A percentile compares a stretch with the other conserved stretches of the same genome.
These are phyloP conservation scores for Tulasnella sp. DNA, from an alignment of 768 basidiomycete species.

Conservation along the genomic window DNA sequence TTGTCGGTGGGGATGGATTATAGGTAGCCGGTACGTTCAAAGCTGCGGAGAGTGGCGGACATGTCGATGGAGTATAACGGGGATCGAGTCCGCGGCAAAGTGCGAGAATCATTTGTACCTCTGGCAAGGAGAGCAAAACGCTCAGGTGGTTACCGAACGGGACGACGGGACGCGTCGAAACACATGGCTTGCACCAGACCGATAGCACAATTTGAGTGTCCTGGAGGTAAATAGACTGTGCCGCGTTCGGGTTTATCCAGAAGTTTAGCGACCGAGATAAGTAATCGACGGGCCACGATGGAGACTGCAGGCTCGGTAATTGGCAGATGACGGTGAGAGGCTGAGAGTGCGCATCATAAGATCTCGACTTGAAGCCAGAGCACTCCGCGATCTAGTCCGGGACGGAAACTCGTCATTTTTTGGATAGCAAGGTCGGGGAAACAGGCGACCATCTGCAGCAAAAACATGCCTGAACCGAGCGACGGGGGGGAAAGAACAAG, in stretches of 20 bases:
- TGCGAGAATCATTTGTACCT: neutral
- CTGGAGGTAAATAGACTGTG: neutral
- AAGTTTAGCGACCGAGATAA: neutral
- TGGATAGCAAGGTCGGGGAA: neutral
- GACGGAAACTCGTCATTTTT: neutral
- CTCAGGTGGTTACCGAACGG: neutral
- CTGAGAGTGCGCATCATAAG: neutral
- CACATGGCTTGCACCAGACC: neutral
- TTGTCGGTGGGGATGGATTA: neutral
- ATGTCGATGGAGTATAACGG: neutral
- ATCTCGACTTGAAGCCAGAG: neutral
- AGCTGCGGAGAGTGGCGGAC: neutral
- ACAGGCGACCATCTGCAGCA: neutral
- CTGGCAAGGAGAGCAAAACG: neutral
- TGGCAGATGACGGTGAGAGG: neutral
- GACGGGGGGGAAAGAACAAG: neutral
- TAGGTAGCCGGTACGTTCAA: neutral
- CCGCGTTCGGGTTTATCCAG: neutral
- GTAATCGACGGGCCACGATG: neutral
- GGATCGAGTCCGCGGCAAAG: neutral
- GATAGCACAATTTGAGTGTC: neutral
- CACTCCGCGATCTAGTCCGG: neutral
- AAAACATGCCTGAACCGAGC: neutral
- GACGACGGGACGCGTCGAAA: neutral
- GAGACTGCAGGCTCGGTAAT: neutral